phyloP scores from a whole-genome alignment of 257 asterid species.

The Ehretia macrophylla region DNA sequence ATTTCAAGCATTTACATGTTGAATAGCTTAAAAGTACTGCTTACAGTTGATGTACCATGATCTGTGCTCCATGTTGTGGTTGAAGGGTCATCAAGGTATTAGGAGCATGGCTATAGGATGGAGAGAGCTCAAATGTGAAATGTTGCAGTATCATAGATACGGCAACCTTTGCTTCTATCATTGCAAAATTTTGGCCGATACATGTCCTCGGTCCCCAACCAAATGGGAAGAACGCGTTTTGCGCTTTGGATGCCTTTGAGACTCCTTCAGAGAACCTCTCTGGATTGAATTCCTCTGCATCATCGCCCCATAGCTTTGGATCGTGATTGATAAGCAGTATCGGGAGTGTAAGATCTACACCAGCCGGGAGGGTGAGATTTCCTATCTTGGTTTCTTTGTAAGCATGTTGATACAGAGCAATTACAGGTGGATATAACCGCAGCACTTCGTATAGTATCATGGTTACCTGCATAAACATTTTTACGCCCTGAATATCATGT shows the following conservation, averaged over 20 bases:
- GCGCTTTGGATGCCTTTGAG: slow-evolving; percentile 41
- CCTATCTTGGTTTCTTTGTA: slow-evolving; percentile 37
- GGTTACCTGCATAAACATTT: slow-evolving; percentile 31
- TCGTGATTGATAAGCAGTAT: slow-evolving; percentile 40
- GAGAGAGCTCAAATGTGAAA: too few relatives aligned
- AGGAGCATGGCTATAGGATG: slow-evolving; percentile 59
- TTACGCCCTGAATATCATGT: not conserved
- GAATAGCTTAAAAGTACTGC: too few relatives aligned
- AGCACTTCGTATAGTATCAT: slow-evolving; percentile 50
- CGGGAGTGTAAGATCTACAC: slow-evolving; percentile 37
- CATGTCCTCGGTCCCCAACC: slow-evolving; percentile 59
- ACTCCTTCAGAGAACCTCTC: slow-evolving; percentile 45
- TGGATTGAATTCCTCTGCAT: slow-evolving; percentile 47
- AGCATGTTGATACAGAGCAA: slow-evolving; percentile 32
- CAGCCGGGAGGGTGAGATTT: slow-evolving; percentile 33
- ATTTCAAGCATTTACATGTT: too few relatives aligned
- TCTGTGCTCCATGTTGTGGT: slow-evolving; percentile 58
- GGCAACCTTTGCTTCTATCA: slow-evolving; percentile 48
- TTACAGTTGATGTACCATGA: slow-evolving; percentile 19
- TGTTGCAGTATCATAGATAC: slow-evolving; percentile 39
- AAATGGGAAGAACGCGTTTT: slow-evolving; percentile 47
- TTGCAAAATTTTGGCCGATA: slow-evolving; percentile 46
- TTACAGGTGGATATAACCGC: slow-evolving; percentile 51
- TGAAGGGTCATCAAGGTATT: slow-evolving; percentile 43
- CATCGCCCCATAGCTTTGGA: slow-evolving; percentile 52